These are phyloP conservation scores for Blastobotrys terrestris DNA, from an alignment of 805 yeast genomes.

Conservation along the genomic window DNA sequence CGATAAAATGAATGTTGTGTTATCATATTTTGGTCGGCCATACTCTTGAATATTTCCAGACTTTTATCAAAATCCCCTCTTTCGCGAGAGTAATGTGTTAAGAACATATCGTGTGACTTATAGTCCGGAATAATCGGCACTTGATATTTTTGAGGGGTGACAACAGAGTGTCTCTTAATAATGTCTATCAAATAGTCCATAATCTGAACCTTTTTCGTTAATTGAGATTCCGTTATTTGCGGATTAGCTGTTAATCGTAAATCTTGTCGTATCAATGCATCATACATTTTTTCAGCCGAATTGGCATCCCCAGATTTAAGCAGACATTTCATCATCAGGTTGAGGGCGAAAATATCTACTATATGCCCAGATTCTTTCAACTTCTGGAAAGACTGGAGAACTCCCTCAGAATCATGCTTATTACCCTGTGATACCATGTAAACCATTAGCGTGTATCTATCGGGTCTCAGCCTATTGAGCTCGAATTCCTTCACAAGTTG, in stretches of 20 bases:
- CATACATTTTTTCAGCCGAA: conserved; percentile 21
- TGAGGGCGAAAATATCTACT: conserved; percentile 24
- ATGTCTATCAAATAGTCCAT: conserved; percentile 15
- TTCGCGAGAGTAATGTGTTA: conserved; percentile 18
- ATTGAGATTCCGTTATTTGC: conserved; percentile 4
- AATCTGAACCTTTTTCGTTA: conserved; percentile 14
- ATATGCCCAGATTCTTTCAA: conserved; percentile 19
- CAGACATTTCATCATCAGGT: conserved; percentile 20
- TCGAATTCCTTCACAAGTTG: conserved; percentile 20
- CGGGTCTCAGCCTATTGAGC: conserved; percentile 19
- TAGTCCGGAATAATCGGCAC: conserved; percentile 19
- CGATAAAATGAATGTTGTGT: conserved; percentile 11
- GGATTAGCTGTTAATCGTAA: conserved; percentile 4
- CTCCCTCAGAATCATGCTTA: conserved; percentile 10
- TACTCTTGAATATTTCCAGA: conserved; percentile 15
- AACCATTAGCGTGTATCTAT: conserved; percentile 29
- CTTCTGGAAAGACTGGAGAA: conserved; percentile 14
- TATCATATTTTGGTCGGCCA: conserved; percentile 17
- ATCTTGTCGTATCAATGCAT: conserved; percentile 6
- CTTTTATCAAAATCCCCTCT: conserved; percentile 16
- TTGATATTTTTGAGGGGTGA: conserved; percentile 1
- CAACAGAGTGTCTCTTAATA: neutral
- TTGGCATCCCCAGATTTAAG: conserved; percentile 19
- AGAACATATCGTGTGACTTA: conserved; percentile 18
- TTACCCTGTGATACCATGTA: conserved; percentile 19